Conservation (phyloP, 2,329 filamentous ascomycete genomes). For the Dactylellina sp. region DNA sequence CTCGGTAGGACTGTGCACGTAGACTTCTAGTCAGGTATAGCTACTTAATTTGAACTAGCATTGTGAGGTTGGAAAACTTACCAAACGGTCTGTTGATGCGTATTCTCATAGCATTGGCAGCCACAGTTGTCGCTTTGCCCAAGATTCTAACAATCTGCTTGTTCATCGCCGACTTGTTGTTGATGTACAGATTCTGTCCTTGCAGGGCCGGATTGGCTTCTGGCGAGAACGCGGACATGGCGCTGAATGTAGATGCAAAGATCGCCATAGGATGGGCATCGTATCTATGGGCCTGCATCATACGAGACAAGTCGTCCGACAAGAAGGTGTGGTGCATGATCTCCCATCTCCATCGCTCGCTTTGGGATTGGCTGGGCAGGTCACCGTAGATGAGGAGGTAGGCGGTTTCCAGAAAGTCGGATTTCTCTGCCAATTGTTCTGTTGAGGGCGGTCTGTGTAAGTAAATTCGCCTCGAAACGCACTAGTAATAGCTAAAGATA, state of each 20-base stretch:
- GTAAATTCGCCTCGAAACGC: not conserved
- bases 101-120: constrained; percentile 69
- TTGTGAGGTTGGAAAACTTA: constrained; percentile 58
- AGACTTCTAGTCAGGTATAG: not conserved
- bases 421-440: constrained; percentile 67
- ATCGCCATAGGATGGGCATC: constrained; percentile 70
- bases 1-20: constrained; percentile 37
- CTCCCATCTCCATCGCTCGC: constrained; percentile 66
- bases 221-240: constrained; percentile 67
- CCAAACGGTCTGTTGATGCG: constrained; percentile 69
- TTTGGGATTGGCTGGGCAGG: constrained; percentile 66
- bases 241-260: constrained; percentile 68
- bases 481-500: too few relatives aligned
- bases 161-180: constrained; percentile 66
- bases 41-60: too few relatives aligned
- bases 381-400: constrained; percentile 69
- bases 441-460: not conserved
- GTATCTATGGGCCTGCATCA: constrained; percentile 55
- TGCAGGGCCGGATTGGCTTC: constrained; percentile 68
- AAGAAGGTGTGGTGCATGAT: constrained; percentile 68
- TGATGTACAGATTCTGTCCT: constrained; percentile 68
- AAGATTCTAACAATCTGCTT: constrained; percentile 69
- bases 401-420: constrained; percentile 68
- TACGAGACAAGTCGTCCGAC: constrained; percentile 57
- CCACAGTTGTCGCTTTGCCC: constrained; percentile 68